Conservation (phyloP, 2,329 filamentous ascomycete genomes). For the Colletotrichum plurivorum region DNA sequence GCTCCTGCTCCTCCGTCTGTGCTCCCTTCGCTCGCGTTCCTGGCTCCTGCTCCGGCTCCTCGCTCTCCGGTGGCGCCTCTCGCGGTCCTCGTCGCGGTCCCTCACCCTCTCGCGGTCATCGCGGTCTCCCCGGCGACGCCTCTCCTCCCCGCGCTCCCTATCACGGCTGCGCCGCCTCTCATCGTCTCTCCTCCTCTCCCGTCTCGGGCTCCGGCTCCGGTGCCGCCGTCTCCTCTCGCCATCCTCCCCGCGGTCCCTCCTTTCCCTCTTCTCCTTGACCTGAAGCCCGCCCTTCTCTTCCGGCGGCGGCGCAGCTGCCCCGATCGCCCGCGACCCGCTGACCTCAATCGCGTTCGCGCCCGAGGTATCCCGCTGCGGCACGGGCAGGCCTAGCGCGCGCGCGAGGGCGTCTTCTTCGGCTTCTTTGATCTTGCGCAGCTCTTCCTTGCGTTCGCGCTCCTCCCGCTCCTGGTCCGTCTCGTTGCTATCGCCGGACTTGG, state of each 20-base stretch:
- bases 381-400: constrained; percentile 83
- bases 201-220: constrained; percentile 48
- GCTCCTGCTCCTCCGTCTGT: constrained; percentile 35
- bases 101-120: constrained; percentile 20
- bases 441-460: constrained; percentile 77
- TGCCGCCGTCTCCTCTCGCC: constrained; percentile 54
- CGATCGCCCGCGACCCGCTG: constrained; percentile 55
- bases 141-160: constrained; percentile 26
- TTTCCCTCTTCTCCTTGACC: constrained; percentile 43
- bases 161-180: constrained; percentile 42
- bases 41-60: background rate
- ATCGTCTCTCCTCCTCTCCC: constrained; percentile 46
- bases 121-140: constrained; percentile 24
- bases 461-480: constrained; percentile 72
- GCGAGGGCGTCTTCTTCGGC: constrained; percentile 94
- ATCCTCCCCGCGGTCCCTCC: constrained; percentile 47
- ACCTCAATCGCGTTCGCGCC: constrained; percentile 80
- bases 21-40: constrained; percentile 17
- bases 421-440: constrained; percentile 87
- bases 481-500: constrained; percentile 63
- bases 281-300: constrained; percentile 40
- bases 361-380: constrained; percentile 71
- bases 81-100: constrained; percentile 28
- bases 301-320: constrained; percentile 44
- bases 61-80: constrained; percentile 27